Base-by-base conservation (phyloP, 148 eudicot species). In the Rhododendron ferrugineum region DNA sequence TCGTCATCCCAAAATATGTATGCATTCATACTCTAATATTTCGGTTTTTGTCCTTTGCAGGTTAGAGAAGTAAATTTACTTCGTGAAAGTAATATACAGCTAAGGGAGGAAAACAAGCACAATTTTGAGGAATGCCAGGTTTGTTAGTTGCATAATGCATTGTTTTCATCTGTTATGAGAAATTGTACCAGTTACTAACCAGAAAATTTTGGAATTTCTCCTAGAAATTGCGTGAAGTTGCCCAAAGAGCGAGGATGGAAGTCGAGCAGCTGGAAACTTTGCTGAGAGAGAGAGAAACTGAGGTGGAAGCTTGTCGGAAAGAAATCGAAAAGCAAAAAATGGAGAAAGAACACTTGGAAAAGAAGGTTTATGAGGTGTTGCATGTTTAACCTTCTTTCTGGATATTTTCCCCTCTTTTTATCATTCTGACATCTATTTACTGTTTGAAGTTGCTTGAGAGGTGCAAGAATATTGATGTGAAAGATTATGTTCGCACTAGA, bases 71-170 rank as follows among this genome's bases (percentile, higher is more conserved):
- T 97, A 85, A 97, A 90, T 83, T 90, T 97, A 88, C 96, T 97
- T 52, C 95, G 99, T 68, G 99, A 97, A 85, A 97, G 99, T 89
- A 95, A 95, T 52, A 80, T 88, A 85, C 99, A 97, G 88, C 95
- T 97, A 37, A 91, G 99, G 85, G 99, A 95, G 92, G 99, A 97
- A 86, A 97, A 93, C 86, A 90, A 80, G 86, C 91, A 92, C 82
- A 95, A 95, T 90, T 93, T 95, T 85, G 96, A 95, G 84, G 99
- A 97, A 88, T 95, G 98, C 89, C 96, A 97, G 93, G 93, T 90
- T 87, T 86, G 73, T 23, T 70, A n/a, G 54, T 37, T 14, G 62
- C 79, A 50, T 85, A 50, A 37, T 68, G 64, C 26, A 28, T 78
- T 40, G 34, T 58, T 77, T 52, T 73, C 23, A 18, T 68, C 30